phyloP scores from a whole-genome alignment of 1,284 basidiomycete species.

The Trichosporon faecale region DNA sequence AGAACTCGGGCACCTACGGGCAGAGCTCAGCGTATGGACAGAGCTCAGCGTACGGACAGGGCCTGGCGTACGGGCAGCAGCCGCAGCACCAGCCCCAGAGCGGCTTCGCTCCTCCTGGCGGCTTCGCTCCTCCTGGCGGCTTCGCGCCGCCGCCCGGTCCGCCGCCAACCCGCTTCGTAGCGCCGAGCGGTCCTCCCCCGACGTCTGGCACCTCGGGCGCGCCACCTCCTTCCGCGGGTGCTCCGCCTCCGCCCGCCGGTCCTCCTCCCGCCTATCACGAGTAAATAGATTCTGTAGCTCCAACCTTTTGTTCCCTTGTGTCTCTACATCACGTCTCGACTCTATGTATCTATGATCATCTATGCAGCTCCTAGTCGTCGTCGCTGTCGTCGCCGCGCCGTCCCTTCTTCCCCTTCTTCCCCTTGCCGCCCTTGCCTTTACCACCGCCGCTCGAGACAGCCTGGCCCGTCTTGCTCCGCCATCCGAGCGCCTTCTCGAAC shows the following conservation, averaged over 20 bases:
- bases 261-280: background rate
- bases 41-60: too few species aligned
- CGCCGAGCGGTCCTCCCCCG: background rate
- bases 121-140: background rate
- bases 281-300: background rate
- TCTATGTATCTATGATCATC: background rate
- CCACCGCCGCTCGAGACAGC: background rate
- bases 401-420: background rate
- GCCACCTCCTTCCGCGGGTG: too few species aligned
- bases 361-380: background rate
- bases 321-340: background rate
- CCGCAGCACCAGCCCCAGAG: background rate
- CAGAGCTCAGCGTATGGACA: too few species aligned
- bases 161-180: background rate
- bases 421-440: background rate
- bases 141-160: background rate
- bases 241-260: background rate
- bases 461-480: conserved; percentile 67
- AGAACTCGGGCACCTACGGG: background rate
- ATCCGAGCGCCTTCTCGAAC: conserved; percentile 83
- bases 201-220: too few species aligned
- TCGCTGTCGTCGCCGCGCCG: background rate
- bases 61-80: background rate
- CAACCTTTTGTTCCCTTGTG: too few species aligned
- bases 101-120: background rate